These are phyloP conservation scores for Conoideocrella luteorostrata DNA, from an alignment of 2,329 filamentous ascomycete species.

Conservation along the genomic window DNA sequence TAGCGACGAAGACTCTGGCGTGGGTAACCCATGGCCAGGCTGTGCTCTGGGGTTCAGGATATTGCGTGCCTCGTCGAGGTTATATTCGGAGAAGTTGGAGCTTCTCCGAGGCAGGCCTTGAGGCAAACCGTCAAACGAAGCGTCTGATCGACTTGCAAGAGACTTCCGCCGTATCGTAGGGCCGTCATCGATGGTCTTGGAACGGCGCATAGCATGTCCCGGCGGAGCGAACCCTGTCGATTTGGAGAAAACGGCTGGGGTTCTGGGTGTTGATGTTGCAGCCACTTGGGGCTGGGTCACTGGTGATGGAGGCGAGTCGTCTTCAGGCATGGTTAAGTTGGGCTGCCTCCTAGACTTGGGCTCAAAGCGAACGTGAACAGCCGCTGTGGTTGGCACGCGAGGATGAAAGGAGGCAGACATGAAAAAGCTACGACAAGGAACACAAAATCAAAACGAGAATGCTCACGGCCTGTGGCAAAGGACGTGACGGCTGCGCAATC, in stretches of 20 bases:
- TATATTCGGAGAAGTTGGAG: slow-evolving; percentile 73
- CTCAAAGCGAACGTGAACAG: background rate
- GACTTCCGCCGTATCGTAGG: slow-evolving; percentile 12
- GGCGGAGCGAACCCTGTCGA: slow-evolving; percentile 12
- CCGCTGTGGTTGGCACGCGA: too few relatives aligned
- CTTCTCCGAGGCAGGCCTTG: slow-evolving; percentile 51
- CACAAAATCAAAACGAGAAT: background rate
- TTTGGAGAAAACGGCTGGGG: slow-evolving; percentile 2
- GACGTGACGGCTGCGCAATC: too few relatives aligned
- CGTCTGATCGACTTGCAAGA: slow-evolving; percentile 18
- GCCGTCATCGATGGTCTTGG: slow-evolving; percentile 34
- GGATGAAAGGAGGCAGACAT: background rate
- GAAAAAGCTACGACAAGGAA: background rate
- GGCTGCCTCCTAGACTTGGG: too few relatives aligned
- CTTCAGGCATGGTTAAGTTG: slow-evolving; percentile 12
- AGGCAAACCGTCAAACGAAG: slow-evolving; percentile 19
- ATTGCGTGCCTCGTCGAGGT: slow-evolving; percentile 62
- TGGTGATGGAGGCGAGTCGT: slow-evolving; percentile 10
- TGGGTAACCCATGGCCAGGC: slow-evolving; percentile 28
- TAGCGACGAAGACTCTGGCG: slow-evolving; percentile 59
- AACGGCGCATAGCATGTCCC: slow-evolving; percentile 34
- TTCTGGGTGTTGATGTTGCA: background rate
- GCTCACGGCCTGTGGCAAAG: too few relatives aligned
- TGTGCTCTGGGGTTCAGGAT: slow-evolving; percentile 50
- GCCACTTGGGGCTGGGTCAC: too few relatives aligned